Evolutionary conservation across 129 eudicot species (phyloP).

Genomic region (Artemisia argyi): DNA sequence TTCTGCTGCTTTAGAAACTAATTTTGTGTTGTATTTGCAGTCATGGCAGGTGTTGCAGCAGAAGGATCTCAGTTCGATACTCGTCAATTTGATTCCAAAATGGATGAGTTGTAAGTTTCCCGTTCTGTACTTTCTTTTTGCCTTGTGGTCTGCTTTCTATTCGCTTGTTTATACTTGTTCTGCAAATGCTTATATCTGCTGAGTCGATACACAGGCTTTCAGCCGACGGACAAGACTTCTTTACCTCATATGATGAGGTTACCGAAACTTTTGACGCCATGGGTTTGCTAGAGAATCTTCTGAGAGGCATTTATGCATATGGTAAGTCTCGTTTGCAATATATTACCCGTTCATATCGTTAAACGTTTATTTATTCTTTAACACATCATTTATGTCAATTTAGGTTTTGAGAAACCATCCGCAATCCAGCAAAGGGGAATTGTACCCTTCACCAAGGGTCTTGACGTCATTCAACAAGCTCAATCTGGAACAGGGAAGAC

Average conservation of each 20-base stretch:
- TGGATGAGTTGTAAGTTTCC: constrained; percentile 60
- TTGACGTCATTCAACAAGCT: constrained; percentile 31
- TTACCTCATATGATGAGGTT: constrained; percentile 62
- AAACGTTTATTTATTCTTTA: no score
- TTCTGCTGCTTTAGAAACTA: no score
- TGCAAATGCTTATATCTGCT: not conserved
- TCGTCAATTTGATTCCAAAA: constrained; percentile 54
- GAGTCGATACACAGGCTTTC: constrained; percentile 26
- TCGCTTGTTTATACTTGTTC: no score
- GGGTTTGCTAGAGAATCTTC: constrained; percentile 56
- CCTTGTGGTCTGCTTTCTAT: no score
- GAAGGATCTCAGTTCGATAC: constrained; percentile 66
- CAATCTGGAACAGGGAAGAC: constrained; percentile 33
- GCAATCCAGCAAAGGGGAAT: constrained; percentile 34
- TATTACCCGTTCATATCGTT: no score
- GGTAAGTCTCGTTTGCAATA: constrained; percentile 21
- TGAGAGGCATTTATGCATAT: constrained; percentile 67
- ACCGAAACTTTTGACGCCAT: constrained; percentile 57
- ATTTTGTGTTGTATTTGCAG: constrained; percentile 23
- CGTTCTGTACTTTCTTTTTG: not conserved
- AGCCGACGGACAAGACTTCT: constrained; percentile 54
- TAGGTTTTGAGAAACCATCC: constrained; percentile 40
- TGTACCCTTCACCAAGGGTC: constrained; percentile 30
- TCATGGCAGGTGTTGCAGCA: constrained; percentile 59
- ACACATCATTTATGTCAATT: not conserved